Conservation (phyloP, 805 yeast genomes). For the Blastobotrys parvus region DNA sequence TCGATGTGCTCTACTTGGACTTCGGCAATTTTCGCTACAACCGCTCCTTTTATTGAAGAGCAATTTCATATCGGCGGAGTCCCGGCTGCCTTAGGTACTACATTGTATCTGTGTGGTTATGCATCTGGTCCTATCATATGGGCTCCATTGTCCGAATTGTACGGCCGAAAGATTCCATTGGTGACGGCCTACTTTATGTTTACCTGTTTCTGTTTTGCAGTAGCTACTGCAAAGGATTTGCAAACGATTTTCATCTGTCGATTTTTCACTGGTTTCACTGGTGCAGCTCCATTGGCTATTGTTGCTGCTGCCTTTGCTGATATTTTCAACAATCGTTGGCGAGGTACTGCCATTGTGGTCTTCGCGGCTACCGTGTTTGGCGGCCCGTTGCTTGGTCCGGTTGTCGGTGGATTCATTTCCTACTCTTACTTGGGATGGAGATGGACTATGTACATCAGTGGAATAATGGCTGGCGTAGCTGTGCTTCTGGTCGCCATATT, state of each 20-base stretch:
- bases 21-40: constrained; percentile 61
- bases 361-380: constrained; percentile 60
- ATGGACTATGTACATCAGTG: constrained; percentile 68
- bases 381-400: constrained; percentile 72
- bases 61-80: constrained; percentile 52
- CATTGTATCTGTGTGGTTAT: constrained; percentile 81
- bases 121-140: constrained; percentile 87
- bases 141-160: constrained; percentile 78
- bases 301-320: constrained; percentile 79
- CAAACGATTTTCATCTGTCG: constrained; percentile 69
- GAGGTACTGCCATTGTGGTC: constrained; percentile 66
- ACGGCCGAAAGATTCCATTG: constrained; percentile 61
- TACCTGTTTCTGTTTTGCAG: constrained; percentile 53
- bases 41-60: constrained; percentile 37
- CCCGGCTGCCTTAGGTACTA: constrained; percentile 67
- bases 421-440: constrained; percentile 69
- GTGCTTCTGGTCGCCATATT: constrained; percentile 33
- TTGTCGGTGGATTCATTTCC: constrained; percentile 54
- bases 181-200: constrained; percentile 49
- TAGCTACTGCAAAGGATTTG: constrained; percentile 61
- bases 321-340: constrained; percentile 48
- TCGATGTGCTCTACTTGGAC: constrained; percentile 52
- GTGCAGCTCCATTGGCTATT: constrained; percentile 74
- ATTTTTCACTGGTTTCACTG: constrained; percentile 67
- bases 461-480: constrained; percentile 45